phyloP scores from a whole-genome alignment of 441 rosid species.

The Jatropha podagrica region DNA sequence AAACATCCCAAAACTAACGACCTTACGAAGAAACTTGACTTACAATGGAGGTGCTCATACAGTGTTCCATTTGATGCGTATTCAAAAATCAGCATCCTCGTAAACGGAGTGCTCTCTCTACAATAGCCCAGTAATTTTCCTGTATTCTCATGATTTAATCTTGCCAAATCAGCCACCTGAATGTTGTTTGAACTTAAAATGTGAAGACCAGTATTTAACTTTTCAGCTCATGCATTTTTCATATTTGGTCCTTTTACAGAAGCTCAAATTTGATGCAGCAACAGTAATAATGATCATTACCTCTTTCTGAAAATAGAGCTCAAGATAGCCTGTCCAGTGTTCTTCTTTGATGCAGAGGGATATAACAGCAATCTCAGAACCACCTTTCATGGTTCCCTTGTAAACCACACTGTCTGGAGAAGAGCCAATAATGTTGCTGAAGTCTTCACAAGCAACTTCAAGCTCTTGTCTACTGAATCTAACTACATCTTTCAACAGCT shows the following conservation, averaged over 20 bases:
- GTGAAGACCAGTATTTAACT: constrained; percentile 19
- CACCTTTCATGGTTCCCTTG: constrained; percentile 91
- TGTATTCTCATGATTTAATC: constrained; percentile 76
- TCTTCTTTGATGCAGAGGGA: constrained; percentile 89
- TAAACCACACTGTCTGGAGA: constrained; percentile 91
- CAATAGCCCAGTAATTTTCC: constrained; percentile 90
- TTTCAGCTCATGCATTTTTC: constrained; percentile 9
- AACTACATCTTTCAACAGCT: constrained; percentile 72
- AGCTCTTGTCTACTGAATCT: constrained; percentile 91
- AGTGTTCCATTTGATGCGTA: constrained; percentile 97
- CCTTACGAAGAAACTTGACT: constrained; percentile 29
- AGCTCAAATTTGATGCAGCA: constrained; percentile 4
- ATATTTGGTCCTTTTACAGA: constrained; percentile 5
- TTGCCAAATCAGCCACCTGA: constrained; percentile 96
- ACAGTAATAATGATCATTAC: constrained; percentile 29
- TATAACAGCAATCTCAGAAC: constrained; percentile 95
- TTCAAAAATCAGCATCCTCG: constrained; percentile 93
- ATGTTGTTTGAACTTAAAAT: constrained; percentile 16
- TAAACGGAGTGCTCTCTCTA: constrained; percentile 72
- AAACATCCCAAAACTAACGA: constrained; percentile 11
- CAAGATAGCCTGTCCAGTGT: constrained; percentile 90
- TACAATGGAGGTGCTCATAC: constrained; percentile 94
- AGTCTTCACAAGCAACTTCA: constrained; percentile 98
- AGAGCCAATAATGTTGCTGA: constrained; percentile 96
- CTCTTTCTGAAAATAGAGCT: constrained; percentile 96